Conservation (phyloP, 1,284 basidiomycete genomes). For the Moesziomyces sp. region DNA sequence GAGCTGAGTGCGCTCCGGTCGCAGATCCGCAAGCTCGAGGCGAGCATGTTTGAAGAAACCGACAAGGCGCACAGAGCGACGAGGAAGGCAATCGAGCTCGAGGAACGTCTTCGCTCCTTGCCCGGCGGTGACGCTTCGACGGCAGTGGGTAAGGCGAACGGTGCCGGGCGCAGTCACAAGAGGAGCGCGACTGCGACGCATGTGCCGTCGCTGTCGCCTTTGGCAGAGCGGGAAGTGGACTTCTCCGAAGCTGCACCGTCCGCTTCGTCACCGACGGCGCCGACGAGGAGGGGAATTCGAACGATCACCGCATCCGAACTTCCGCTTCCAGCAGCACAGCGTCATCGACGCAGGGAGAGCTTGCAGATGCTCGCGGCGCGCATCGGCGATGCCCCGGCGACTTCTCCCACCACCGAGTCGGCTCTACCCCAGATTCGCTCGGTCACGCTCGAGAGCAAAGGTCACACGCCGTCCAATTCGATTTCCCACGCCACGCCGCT, state of each 20-base stretch:
- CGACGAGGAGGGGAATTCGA: slow-evolving; percentile 32
- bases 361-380: slow-evolving; percentile 48
- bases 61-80: slow-evolving; percentile 49
- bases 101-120: slow-evolving; percentile 20
- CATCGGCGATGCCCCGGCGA: slow-evolving; percentile 12
- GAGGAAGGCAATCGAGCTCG: slow-evolving; percentile 45
- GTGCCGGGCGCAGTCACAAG: slow-evolving; percentile 14
- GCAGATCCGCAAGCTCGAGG: slow-evolving; percentile 55
- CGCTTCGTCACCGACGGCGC: not conserved
- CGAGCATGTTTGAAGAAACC: slow-evolving; percentile 52
- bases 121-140: not conserved
- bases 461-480: slow-evolving; percentile 33
- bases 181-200: slow-evolving; percentile 35
- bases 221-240: slow-evolving; percentile 33
- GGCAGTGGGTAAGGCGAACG: not conserved
- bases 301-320: slow-evolving; percentile 35
- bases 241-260: slow-evolving; percentile 5
- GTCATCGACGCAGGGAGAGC: slow-evolving; percentile 32
- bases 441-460: slow-evolving; percentile 23
- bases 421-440: slow-evolving; percentile 10
- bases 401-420: not conserved
- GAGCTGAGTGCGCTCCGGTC: slow-evolving; percentile 46
- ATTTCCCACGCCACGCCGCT: slow-evolving; percentile 11
- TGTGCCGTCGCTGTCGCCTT: slow-evolving; percentile 36
- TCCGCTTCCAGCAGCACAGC: slow-evolving; percentile 30